phyloP scores from a whole-genome alignment of 805 yeast genomes.

The Candida taoyuanica region DNA sequence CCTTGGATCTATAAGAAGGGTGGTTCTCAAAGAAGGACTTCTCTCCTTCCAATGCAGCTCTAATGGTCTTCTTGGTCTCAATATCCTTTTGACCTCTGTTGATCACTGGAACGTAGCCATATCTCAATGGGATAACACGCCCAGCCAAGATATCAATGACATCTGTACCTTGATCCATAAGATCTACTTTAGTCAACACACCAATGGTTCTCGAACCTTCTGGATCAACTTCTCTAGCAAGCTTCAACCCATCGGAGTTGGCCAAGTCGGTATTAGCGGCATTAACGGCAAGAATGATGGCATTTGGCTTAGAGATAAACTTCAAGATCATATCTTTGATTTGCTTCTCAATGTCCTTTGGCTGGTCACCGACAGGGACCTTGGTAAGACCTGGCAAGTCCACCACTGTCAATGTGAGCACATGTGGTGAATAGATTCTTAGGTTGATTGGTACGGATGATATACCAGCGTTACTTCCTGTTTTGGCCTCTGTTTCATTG shows the following conservation, averaged over 20 bases:
- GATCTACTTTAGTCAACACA: conserved; percentile 91
- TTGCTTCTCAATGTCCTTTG: conserved; percentile 92
- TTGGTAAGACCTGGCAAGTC: conserved; percentile 97
- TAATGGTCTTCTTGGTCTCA: conserved; percentile 79
- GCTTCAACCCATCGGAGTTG: conserved; percentile 90
- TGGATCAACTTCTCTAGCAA: conserved; percentile 97
- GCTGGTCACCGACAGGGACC: conserved; percentile 99
- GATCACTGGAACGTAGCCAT: conserved; percentile 95
- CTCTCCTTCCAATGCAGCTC: conserved; percentile 83
- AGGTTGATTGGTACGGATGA: conserved; percentile 90
- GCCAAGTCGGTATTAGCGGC: conserved; percentile 97
- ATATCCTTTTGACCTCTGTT: conserved; percentile 97
- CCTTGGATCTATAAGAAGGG: conserved; percentile 85
- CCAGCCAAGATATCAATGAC: conserved; percentile 95
- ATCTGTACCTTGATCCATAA: conserved; percentile 98
- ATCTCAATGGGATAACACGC: conserved; percentile 88
- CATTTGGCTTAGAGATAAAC: conserved; percentile 92
- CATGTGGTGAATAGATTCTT: conserved; percentile 91
- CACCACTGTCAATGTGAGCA: conserved; percentile 86
- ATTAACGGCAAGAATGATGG: conserved; percentile 89
- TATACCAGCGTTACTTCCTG: conserved; percentile 83
- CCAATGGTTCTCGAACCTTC: conserved; percentile 95
- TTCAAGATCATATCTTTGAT: conserved; percentile 90
- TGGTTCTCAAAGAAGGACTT: conserved; percentile 78
- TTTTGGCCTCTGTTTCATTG: conserved; percentile 80